phyloP scores from a whole-genome alignment of 1,284 basidiomycete species.

The Hypsizygus ulmarius region DNA sequence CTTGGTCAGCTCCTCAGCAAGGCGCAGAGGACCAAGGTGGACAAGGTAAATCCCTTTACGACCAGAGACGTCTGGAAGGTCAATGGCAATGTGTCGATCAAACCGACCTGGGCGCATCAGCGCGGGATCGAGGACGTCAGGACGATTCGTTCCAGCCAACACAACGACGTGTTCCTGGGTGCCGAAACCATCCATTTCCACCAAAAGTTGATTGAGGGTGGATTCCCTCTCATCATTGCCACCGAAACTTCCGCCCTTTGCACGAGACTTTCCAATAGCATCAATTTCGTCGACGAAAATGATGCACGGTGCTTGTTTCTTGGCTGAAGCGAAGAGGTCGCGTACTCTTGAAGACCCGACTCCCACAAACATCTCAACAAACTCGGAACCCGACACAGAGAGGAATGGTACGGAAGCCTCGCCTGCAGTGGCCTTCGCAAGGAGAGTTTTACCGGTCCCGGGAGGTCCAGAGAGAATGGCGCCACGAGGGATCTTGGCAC shows the following conservation, averaged over 20 bases:
- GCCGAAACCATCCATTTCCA: constrained; percentile 99
- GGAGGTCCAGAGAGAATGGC: constrained; percentile 98
- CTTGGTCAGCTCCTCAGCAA: constrained; percentile 55
- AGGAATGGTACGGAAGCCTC: constrained; percentile 98
- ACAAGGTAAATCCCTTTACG: constrained; percentile 94
- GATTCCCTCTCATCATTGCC: constrained; percentile 99
- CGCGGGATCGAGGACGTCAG: constrained; percentile 94
- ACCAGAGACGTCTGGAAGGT: constrained; percentile 92
- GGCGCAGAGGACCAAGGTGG: constrained; percentile 84
- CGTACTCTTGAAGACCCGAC: constrained; percentile 97
- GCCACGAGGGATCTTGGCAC: constrained; percentile 98
- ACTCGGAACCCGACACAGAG: constrained; percentile 97
- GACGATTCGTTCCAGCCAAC: constrained; percentile 94
- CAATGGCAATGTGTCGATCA: constrained; percentile 95
- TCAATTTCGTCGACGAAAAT: constrained; percentile 99
- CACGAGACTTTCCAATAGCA: constrained; percentile 95
- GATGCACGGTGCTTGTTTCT: constrained; percentile 98
- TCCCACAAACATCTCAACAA: constrained; percentile 99
- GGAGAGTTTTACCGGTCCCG: constrained; percentile 96
- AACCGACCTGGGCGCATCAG: constrained; percentile 97
- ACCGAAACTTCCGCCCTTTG: constrained; percentile 85
- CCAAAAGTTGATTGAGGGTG: constrained; percentile 95
- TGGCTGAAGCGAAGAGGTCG: constrained; percentile 95
- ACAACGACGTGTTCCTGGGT: constrained; percentile 96
- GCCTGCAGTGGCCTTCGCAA: constrained; percentile 98